phyloP scores from a whole-genome alignment of 306 rosid species.

The Purshia tridentata region DNA sequence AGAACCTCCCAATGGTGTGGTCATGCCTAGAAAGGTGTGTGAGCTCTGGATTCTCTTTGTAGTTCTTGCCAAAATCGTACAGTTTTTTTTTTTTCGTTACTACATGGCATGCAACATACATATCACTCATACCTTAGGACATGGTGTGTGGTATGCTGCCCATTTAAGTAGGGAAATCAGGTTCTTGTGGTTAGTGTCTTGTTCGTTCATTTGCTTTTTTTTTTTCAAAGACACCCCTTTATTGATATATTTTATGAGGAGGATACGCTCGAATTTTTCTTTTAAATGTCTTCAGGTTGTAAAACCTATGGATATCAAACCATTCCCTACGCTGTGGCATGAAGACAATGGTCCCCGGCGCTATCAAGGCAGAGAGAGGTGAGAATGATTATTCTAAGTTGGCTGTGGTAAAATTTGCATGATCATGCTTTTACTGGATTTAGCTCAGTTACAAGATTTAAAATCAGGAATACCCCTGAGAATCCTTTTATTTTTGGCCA shows the following conservation, averaged over 20 bases:
- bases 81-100: background rate
- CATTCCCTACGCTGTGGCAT: slow-evolving; percentile 82
- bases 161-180: background rate
- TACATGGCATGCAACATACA: background rate
- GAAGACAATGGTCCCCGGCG: slow-evolving; percentile 77
- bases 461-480: background rate
- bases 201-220: background rate
- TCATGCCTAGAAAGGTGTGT: slow-evolving; percentile 75
- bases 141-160: background rate
- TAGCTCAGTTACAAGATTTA: background rate
- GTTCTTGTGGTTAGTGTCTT: slow-evolving; percentile 1
- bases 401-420: slow-evolving; percentile 13
- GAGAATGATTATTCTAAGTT: slow-evolving; percentile 28
- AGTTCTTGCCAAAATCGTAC: background rate
- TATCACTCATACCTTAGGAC: background rate
- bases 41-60: slow-evolving; percentile 17
- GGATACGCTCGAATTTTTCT: background rate
- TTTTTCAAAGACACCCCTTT: background rate
- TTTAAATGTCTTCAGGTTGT: slow-evolving; percentile 58
- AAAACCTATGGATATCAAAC: slow-evolving; percentile 69
- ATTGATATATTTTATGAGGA: background rate
- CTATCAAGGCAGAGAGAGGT: slow-evolving; percentile 81
- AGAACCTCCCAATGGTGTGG: slow-evolving; percentile 64
- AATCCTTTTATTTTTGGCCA: background rate
- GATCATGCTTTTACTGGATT: background rate